These are phyloP conservation scores for Teratosphaeria nubilosa DNA, from an alignment of 2,329 filamentous ascomycete genomes.

Conservation along the genomic window DNA sequence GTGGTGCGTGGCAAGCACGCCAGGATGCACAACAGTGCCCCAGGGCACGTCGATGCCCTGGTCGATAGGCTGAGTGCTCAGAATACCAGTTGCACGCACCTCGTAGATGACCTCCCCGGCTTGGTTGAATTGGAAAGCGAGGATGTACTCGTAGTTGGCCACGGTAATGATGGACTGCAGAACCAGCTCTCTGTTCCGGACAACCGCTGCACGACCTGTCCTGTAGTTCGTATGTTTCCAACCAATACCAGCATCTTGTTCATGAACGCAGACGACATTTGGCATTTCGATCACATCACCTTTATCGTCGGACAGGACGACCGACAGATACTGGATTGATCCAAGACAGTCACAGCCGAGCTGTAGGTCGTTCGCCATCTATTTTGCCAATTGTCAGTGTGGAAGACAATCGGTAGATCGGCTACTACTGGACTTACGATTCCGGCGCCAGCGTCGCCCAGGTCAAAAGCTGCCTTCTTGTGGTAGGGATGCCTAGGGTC, in stretches of 20 bases:
- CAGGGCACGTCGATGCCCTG: conserved; percentile 54
- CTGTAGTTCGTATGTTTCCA: conserved; percentile 66
- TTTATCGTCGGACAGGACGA: conserved; percentile 47
- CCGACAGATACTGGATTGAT: conserved; percentile 57
- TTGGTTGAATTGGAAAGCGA: conserved; percentile 63
- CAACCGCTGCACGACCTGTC: conserved; percentile 52
- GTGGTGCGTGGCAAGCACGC: conserved; percentile 59
- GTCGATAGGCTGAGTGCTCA: conserved; percentile 56
- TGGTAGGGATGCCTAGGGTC: conserved; percentile 59
- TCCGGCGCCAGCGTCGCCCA: conserved; percentile 56
- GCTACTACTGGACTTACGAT: conserved; percentile 33
- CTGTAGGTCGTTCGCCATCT: conserved; percentile 52
- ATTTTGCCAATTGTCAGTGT: not conserved
- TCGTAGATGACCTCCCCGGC: conserved; percentile 58
- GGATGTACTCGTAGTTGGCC: conserved; percentile 63
- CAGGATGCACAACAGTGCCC: conserved; percentile 59
- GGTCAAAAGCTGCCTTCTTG: conserved; percentile 60
- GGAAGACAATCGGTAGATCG: not conserved
- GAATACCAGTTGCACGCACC: conserved; percentile 57
- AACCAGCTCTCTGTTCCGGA: conserved; percentile 52
- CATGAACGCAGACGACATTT: conserved; percentile 61
- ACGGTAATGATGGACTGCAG: conserved; percentile 59
- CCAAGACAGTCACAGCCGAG: conserved; percentile 62
- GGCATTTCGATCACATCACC: conserved; percentile 49
- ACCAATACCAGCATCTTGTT: conserved; percentile 58